A percentile compares a stretch with the other conserved stretches of the same genome.
Evolutionary conservation across 202 grass and related monocot species (phyloP).

Genomic region (Bolboschoenoplectus hybrid): DNA sequence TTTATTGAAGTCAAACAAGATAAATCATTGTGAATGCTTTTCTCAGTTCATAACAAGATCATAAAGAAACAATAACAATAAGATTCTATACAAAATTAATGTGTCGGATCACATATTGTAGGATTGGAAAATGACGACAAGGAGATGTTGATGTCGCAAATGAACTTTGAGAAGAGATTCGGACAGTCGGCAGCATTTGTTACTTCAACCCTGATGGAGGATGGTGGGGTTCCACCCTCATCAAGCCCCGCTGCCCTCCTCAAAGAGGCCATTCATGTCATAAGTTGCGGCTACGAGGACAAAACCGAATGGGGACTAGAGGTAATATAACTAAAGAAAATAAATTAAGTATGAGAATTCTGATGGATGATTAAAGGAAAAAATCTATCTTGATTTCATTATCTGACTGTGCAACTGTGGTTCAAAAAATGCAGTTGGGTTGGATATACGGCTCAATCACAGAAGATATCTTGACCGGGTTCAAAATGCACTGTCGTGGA

Average conservation of each 20-base stretch:
- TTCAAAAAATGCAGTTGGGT: constrained; percentile 56
- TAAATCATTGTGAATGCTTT: background rate
- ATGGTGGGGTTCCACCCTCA: constrained; percentile 90
- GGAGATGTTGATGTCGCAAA: constrained; percentile 95
- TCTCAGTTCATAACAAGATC: background rate
- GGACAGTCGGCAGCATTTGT: constrained; percentile 96
- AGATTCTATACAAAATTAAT: background rate
- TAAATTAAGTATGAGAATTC: background rate
- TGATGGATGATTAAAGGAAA: background rate
- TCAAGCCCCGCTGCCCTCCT: constrained; percentile 92
- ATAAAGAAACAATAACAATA: background rate
- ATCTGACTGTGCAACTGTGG: background rate
- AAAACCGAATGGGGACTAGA: constrained; percentile 92
- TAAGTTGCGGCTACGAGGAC: constrained; percentile 99
- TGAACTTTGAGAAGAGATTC: constrained; percentile 99
- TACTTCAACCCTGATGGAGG: constrained; percentile 96
- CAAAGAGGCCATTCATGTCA: constrained; percentile 99
- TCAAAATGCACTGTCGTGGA: constrained; percentile 99
- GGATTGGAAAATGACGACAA: constrained; percentile 70
- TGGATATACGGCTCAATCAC: constrained; percentile 99
- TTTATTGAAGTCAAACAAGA: background rate
- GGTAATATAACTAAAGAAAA: constrained; percentile 48
- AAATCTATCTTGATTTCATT: constrained; percentile 8
- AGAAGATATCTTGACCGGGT: constrained; percentile 93
- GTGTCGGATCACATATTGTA: constrained; percentile 29